These are phyloP conservation scores for Entomophthora muscae DNA, from an alignment of 371 early-diverging fungal genomes.

Conservation along the genomic window DNA sequence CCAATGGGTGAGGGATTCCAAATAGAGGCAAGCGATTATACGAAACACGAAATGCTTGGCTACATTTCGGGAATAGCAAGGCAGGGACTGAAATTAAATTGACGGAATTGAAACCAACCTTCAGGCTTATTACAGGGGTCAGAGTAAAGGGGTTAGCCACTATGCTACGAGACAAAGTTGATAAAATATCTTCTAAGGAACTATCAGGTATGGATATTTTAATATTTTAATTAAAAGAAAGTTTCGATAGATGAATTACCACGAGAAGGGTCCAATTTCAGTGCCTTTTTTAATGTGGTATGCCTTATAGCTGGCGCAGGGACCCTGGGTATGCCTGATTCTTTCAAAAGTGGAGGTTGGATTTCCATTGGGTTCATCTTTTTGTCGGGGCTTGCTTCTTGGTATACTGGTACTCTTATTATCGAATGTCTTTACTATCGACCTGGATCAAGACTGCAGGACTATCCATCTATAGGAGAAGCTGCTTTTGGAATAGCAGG, in stretches of 20 bases:
- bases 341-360: slow-evolving; percentile 33
- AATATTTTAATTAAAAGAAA: too few relatives aligned
- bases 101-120: too few relatives aligned
- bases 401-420: slow-evolving; percentile 9
- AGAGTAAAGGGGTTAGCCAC: too few relatives aligned
- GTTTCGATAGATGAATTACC: not conserved
- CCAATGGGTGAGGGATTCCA: too few relatives aligned
- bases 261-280: slow-evolving; percentile 7
- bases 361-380: slow-evolving; percentile 7
- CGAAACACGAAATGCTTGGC: too few relatives aligned
- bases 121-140: too few relatives aligned
- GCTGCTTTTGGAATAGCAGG: slow-evolving; percentile 19
- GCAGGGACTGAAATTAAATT: too few relatives aligned
- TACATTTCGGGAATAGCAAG: too few relatives aligned
- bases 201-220: too few relatives aligned
- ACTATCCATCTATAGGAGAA: slow-evolving; percentile 18
- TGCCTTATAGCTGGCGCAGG: slow-evolving; percentile 74
- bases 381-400: slow-evolving; percentile 4
- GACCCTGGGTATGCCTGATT: slow-evolving; percentile 68
- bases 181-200: too few relatives aligned
- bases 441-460: slow-evolving; percentile 5
- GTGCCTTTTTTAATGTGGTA: slow-evolving; percentile 30
- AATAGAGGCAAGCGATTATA: too few relatives aligned
- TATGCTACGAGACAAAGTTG: too few relatives aligned
- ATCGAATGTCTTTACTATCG: slow-evolving; percentile 21